Evolutionary conservation across 1,284 basidiomycete species (phyloP), one percentile per base, ranked within the genome.

Genomic region (Rhodofomes roseus): DNA sequence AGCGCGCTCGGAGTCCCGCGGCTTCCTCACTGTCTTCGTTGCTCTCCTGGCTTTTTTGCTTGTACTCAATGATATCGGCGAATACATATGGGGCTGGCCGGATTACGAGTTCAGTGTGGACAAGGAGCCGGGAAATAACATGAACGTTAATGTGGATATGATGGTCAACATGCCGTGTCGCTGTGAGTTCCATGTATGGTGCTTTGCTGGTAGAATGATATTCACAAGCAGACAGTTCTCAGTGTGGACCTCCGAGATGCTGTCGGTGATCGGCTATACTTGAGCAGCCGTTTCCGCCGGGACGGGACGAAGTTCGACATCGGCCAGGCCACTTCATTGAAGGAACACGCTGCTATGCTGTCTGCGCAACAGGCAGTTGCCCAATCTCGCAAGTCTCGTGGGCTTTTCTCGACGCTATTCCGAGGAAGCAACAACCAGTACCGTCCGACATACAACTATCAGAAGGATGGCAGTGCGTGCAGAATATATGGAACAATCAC

Each of bases 61-160:
- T 29, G 80, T 93, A 57, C 81, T 95, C 69, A 94, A 95, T 68
- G 96, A 98, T 68, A 76, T 96, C 48, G 87, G 87, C 52, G 93
- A 96, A 69, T 98, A 87, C 70, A 77, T 98, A 36, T 98, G 91
- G 82, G 95, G 95, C 54, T 95, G 94, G 81, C 90, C 92, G 12
- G 88, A 90, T 66, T 89, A 90, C 68, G 86, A 89, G 66, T 98
- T 96, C 73, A 86, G 83, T 61, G 88, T 98, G 55, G 95, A 96
- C 70, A 74, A 76, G 22, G 82, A 83, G 50, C 73, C 80, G 27
- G 75, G 76, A 22, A 86, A 83, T 63, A 85, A 81, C 59, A 79
- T 98, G 77, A 84, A 87, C 64, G 79, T 98, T 62, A 97, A 98
- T 72, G 82, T 97, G 57, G 95, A 98, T 74, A 73, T 96, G 74